Base-by-base conservation (phyloP, 805 yeast species). In the Nakazawaea siamensis region DNA sequence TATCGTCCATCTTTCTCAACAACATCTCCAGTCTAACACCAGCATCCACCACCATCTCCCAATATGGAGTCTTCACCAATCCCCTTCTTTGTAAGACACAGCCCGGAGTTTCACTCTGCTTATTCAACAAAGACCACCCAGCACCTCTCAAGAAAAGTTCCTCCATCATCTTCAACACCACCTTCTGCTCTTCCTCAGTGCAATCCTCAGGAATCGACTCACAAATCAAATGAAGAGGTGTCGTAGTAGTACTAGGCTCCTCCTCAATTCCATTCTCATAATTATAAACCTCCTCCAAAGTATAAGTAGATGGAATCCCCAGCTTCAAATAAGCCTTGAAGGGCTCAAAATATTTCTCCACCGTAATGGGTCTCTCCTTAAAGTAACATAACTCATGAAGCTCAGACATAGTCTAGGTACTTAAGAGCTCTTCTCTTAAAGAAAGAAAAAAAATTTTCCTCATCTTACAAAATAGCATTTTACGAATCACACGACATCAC, bases 11-110 rank as follows among this genome's bases (percentile, higher is more conserved):
- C 48, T 79, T 80, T 41, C 95, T 65, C 42, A 90, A 62, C 15
- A 88, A 58, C 25, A 88, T 63, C 53, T 88, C 97, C 0, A 96
- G 92, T 40, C 95, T 66, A 1, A 85, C 90, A 29, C 97, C 97
- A 1, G 96, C 95, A 40, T 74, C 79, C 1, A 88, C 83, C 25
- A 82, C 58, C 17, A 58, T 58, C 5, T 62, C 52, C 52, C 73
- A 70, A n/a, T 64, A 58, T 3, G 49, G 45, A 1, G 63, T 44
- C 1, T 49, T 56, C 47, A 47, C 54, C 7, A 10, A 10, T 69
- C 14, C 27, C 33, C 81, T 60, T 31, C 75, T 70, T 24, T 68
- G 55, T 17, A 88, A 63, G 6, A 87, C 68, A 55, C 94, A 88
- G 2, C 95, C 97, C 0, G 96, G 86, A 0, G 96, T 84, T 42